These are phyloP conservation scores for Pinus taeda DNA, from an alignment of 75 land plant species.

Conservation along the genomic window DNA sequence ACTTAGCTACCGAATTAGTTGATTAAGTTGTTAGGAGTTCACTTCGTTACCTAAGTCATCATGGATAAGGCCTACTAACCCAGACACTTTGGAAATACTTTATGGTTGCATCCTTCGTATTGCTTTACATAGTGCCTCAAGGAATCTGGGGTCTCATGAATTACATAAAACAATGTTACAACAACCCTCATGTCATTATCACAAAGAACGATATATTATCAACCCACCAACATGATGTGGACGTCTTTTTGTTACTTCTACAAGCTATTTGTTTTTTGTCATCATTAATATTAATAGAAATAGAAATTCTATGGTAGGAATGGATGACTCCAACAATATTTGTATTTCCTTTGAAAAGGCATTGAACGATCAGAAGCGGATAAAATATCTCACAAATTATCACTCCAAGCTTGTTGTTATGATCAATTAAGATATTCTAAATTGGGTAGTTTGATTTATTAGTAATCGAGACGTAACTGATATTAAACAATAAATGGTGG, in stretches of 20 bases:
- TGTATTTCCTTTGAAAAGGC: conserved; percentile 44
- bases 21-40: too few relatives aligned
- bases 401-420: conserved; percentile 48
- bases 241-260: background rate
- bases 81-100: too few relatives aligned
- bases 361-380: conserved; percentile 65
- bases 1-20: too few relatives aligned
- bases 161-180: conserved; percentile 59
- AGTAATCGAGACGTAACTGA: background rate
- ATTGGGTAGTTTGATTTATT: background rate
- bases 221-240: background rate
- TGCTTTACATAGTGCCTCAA: conserved; percentile 76
- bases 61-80: too few relatives aligned
- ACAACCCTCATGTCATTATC: conserved; percentile 68
- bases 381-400: conserved; percentile 61
- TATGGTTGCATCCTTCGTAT: conserved; percentile 43
- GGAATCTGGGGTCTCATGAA: conserved; percentile 70
- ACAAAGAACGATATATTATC: conserved; percentile 62
- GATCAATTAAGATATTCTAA: conserved; percentile 33
- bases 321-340: conserved; percentile 68
- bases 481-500: too few relatives aligned
- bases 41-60: too few relatives aligned
- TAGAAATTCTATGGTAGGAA: conserved; percentile 29
- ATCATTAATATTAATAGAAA: background rate
- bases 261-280: background rate